Evolutionary conservation across 805 yeast genomes (phyloP), one percentile per base, ranked within the genome.

Genomic region (Groenewaldozyma tartarivorans): DNA sequence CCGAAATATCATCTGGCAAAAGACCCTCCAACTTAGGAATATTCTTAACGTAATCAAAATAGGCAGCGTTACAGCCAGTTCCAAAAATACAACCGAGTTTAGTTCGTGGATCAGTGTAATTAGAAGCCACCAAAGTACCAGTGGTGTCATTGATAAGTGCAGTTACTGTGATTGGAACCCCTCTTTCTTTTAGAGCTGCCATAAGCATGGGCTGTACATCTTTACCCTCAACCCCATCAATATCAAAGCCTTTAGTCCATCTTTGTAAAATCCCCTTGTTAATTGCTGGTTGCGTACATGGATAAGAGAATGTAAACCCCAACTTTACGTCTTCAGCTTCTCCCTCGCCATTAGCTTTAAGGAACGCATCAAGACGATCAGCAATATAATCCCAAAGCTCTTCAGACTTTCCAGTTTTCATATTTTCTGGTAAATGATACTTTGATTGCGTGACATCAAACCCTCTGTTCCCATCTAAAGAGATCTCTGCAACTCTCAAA

Each of bases 201-300:
- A 83, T 94, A 57, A 90, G 74, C 85, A 88, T 72, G 48, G 94
- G 94, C 39, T 83, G 95, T 46, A 90, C 96, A 58, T 90, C 94
- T 44, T 82, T 75, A 49, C 96, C 96, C 68, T 90, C 97, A 43
- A 90, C 96, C 45, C 81, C 85, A 45, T 75, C 81, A 53, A 90
- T 86, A 63, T 90, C 95, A 66, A 84, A 90, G 50, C 97, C 98
- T 69, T 90, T 90, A 48, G 97, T 90, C 97, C 97, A 90, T 64
- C 90, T 75, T 71, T 86, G 95, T 58, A 90, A 74, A 42, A 81
- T 59, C 62, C 97, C 98, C 52, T 74, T 70, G 69, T 85, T 81
- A 62, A 90, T 85, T 46, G 82, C 81, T 51, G 68, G 61, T 66
- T 90, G 98, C 19, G 65, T 52, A 54, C 61, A 54, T 17, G 97